Conservation (phyloP, 768 basidiomycete species). For the Suillus clintonianus region DNA sequence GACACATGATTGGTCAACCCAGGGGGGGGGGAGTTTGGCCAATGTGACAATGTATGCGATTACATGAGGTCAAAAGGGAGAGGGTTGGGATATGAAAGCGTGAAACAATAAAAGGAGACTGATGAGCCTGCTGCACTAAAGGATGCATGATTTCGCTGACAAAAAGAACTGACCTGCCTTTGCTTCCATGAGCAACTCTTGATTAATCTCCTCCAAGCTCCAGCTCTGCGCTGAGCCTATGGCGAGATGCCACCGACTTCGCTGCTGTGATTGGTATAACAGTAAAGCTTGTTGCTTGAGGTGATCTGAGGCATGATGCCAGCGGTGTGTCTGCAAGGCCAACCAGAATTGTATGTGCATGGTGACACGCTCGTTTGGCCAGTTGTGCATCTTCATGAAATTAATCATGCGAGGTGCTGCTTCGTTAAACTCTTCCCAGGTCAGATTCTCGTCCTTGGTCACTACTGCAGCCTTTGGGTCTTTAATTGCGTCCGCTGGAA, state of each 20-base stretch:
- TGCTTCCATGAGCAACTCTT: background rate
- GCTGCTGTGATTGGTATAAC: constrained; percentile 16
- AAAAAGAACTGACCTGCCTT: too few species aligned
- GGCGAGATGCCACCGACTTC: constrained; percentile 5
- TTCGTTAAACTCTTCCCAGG: constrained; percentile 5
- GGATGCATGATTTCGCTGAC: too few species aligned
- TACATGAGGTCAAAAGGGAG: too few species aligned
- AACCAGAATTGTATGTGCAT: constrained; percentile 16
- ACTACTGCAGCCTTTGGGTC: background rate
- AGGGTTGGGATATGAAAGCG: too few species aligned
- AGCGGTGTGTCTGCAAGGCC: constrained; percentile 4
- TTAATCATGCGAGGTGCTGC: constrained; percentile 10
- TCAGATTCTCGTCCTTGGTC: background rate
- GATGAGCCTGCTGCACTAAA: too few species aligned
- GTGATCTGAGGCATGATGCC: background rate
- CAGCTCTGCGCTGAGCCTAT: background rate
- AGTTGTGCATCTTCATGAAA: constrained; percentile 8
- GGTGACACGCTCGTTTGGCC: constrained; percentile 2
- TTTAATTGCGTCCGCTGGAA: background rate
- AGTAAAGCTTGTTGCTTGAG: constrained; percentile 9
- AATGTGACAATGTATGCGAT: too few species aligned
- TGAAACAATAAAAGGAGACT: too few species aligned
- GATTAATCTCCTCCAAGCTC: background rate
- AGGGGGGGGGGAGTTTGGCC: background rate
- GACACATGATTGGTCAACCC: too few species aligned